A percentile compares a stretch with the other conserved stretches of the same genome.
Conservation (phyloP, 164 flowering plant species). For the Aristolochia californica region DNA sequence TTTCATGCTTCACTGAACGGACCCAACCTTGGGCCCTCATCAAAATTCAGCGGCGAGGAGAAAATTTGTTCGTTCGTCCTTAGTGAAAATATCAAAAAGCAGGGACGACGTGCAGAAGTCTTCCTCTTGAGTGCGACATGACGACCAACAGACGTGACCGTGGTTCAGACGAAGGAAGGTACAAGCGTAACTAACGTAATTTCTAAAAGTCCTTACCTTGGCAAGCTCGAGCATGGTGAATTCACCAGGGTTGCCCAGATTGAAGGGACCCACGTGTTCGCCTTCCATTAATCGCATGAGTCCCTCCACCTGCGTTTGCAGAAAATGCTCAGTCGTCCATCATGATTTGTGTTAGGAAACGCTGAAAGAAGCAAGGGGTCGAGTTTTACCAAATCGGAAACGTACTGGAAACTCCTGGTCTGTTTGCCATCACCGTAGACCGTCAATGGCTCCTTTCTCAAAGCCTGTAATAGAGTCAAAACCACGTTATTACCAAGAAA, state of each 20-base stretch:
- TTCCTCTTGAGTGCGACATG: too few relatives aligned
- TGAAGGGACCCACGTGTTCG: slow-evolving; percentile 26
- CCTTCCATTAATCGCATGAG: slow-evolving; percentile 27
- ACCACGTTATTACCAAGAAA: background rate
- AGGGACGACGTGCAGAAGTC: too few relatives aligned
- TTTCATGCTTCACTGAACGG: too few relatives aligned
- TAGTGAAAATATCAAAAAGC: too few relatives aligned
- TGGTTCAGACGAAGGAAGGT: background rate
- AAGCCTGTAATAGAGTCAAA: slow-evolving; percentile 41
- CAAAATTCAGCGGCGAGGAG: too few relatives aligned
- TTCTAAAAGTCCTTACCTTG: slow-evolving; percentile 7
- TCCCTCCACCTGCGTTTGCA: slow-evolving; percentile 20
- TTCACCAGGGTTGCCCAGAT: slow-evolving; percentile 27
- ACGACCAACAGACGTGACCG: background rate
- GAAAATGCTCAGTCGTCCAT: too few relatives aligned
- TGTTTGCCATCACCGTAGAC: slow-evolving; percentile 98
- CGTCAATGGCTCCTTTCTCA: slow-evolving; percentile 90
- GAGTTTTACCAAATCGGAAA: slow-evolving; percentile 75
- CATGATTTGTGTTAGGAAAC: too few relatives aligned
- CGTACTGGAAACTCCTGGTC: slow-evolving; percentile 95
- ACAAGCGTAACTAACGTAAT: background rate
- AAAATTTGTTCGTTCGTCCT: too few relatives aligned
- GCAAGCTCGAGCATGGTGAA: slow-evolving; percentile 29
- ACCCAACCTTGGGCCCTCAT: too few relatives aligned
- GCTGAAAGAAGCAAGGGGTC: too few relatives aligned